These are phyloP conservation scores for Leptodermis oblonga DNA, from an alignment of 257 asterid species.

Conservation along the genomic window DNA sequence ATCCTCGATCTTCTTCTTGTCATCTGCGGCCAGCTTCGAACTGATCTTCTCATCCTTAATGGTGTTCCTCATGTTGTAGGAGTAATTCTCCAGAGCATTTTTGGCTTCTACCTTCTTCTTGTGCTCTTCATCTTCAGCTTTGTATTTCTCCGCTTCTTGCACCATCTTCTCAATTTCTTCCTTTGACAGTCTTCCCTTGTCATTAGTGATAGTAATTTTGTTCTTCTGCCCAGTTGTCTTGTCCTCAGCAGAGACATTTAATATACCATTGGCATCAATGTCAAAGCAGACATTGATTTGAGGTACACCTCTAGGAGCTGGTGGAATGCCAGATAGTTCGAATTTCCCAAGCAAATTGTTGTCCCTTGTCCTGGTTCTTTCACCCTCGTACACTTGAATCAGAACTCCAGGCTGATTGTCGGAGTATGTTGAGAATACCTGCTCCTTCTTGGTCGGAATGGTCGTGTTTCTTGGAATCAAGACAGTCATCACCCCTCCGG, in stretches of 20 bases:
- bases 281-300: constrained; percentile 32
- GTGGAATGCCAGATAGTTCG: constrained; percentile 31
- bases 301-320: constrained; percentile 35
- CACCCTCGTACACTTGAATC: constrained; percentile 39
- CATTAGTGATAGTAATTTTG: constrained; percentile 35
- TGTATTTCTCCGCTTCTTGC: constrained; percentile 33
- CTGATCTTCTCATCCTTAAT: constrained; percentile 37
- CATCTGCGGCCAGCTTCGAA: constrained; percentile 25
- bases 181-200: constrained; percentile 32
- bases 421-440: constrained; percentile 28
- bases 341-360: constrained; percentile 34
- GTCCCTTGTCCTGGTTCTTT: constrained; percentile 30
- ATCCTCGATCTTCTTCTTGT: constrained; percentile 32
- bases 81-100: constrained; percentile 27
- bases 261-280: constrained; percentile 33
- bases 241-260: constrained; percentile 35
- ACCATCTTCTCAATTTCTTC: constrained; percentile 39
- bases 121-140: constrained; percentile 34
- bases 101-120: constrained; percentile 36
- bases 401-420: constrained; percentile 39
- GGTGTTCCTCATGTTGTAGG: constrained; percentile 42
- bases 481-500: constrained; percentile 33
- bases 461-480: constrained; percentile 37
- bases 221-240: constrained; percentile 37
- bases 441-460: constrained; percentile 36